Evolutionary conservation across 2,329 filamentous ascomycete species (phyloP).

Genomic region (Curvularia sp.): DNA sequence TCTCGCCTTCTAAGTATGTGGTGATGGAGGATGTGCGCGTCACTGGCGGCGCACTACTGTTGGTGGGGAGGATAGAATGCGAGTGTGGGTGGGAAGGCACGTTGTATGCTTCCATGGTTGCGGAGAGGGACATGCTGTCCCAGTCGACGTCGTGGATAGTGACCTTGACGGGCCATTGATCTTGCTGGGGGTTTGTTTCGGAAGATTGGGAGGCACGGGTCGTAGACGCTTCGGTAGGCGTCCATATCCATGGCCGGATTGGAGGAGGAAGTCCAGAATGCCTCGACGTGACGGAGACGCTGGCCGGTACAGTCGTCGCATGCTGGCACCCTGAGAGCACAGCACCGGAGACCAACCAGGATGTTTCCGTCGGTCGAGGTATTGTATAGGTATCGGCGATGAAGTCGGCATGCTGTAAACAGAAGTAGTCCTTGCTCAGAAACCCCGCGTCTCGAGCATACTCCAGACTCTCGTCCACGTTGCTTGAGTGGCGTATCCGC

Average conservation of each 20-base stretch:
- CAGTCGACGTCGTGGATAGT: constrained; percentile 69
- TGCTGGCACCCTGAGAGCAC: constrained; percentile 68
- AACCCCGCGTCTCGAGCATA: constrained; percentile 62
- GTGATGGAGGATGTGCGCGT: constrained; percentile 60
- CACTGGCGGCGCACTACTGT: constrained; percentile 20
- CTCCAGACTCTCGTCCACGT: constrained; percentile 62
- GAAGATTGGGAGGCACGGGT: constrained; percentile 28
- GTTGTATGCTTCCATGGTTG: constrained; percentile 74
- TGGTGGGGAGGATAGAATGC: constrained; percentile 35
- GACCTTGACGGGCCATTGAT: constrained; percentile 72
- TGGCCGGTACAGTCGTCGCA: constrained; percentile 53
- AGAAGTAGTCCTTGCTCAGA: constrained; percentile 60
- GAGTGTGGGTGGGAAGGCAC: constrained; percentile 59
- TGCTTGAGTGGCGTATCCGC: constrained; percentile 61
- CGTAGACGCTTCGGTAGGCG: constrained; percentile 40
- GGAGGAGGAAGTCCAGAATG: constrained; percentile 38
- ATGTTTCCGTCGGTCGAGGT: constrained; percentile 60
- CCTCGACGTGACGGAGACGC: constrained; percentile 21
- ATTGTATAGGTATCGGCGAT: constrained; percentile 62
- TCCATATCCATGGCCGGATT: constrained; percentile 50
- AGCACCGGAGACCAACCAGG: constrained; percentile 68
- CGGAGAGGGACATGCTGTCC: constrained; percentile 66
- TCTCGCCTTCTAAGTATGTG: constrained; percentile 72
- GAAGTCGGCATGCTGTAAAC: constrained; percentile 63
- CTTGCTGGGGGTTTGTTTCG: constrained; percentile 52